These are phyloP conservation scores for Acacia confusa DNA, from an alignment of 306 rosid species.

Conservation along the genomic window DNA sequence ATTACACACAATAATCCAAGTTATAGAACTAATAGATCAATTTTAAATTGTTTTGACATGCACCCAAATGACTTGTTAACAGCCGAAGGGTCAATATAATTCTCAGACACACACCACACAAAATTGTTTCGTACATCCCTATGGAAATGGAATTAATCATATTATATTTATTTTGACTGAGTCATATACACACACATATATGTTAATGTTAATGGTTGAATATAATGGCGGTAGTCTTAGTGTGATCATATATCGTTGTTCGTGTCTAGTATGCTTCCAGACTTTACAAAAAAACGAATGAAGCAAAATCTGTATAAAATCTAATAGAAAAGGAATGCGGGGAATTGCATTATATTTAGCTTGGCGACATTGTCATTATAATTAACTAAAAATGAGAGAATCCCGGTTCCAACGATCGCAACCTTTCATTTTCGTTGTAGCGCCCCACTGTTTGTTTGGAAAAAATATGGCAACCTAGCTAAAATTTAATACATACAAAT, in stretches of 20 bases:
- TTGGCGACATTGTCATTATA: slow-evolving; percentile 2
- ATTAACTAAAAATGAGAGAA: slow-evolving; percentile 5
- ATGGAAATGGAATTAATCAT: background rate
- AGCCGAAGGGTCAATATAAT: background rate
- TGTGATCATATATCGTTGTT: background rate
- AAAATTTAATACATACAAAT: background rate
- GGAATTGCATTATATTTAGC: background rate
- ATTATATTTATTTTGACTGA: background rate
- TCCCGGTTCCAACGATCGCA: slow-evolving; percentile 11
- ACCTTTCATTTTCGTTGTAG: background rate
- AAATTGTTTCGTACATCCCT: background rate
- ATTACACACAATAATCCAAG: background rate
- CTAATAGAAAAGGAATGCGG: slow-evolving; percentile 20
- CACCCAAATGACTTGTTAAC: background rate
- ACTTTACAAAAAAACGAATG: background rate
- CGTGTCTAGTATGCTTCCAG: background rate
- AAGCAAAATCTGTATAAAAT: slow-evolving; percentile 25
- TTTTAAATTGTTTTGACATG: background rate
- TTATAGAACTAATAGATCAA: background rate
- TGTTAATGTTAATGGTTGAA: too few species aligned
- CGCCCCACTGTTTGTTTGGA: slow-evolving; percentile 33
- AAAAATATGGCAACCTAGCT: slow-evolving; percentile 13
- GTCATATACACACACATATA: too few species aligned
- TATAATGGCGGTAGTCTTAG: slow-evolving; percentile 12
- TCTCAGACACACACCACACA: background rate